Base-by-base conservation (phyloP, 441 rosid genomes). In the Sinapis alba region DNA sequence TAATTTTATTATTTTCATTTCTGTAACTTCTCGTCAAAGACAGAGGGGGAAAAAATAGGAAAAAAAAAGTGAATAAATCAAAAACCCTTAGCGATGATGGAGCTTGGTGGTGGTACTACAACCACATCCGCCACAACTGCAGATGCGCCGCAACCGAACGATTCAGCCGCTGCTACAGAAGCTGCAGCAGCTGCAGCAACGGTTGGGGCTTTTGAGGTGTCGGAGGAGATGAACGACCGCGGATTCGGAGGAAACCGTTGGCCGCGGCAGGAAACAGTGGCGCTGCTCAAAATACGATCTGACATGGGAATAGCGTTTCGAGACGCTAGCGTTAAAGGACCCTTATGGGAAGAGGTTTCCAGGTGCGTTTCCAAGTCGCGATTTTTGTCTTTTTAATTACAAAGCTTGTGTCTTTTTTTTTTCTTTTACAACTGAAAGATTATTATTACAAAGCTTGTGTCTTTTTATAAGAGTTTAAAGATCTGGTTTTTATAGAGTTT, bases 291-390 rank as follows among this genome's bases (percentile, higher is more conserved):
- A 78, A 84, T 86, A 72, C 85, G 94, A 80, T 87, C 90, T 56
- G 92, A 86, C 15, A 85, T 87, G 92, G 90, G 85, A 83, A 80
- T 82, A 60, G 82, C 74, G 65, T 89, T 89, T 64, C 82, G 89
- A 64, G 94, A 89, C 73, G 75, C 82, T 47, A 81, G 75, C 69
- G 79, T 79, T 53, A 89, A 87, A 77, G 88, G 86, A 62, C 90
- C 90, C 26, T 79, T 86, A 18, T 89, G 94, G 94, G 94, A 89
- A 43, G 86, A 89, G 26, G 87, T 89, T 78, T 89, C 94, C 51
- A 80, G 87, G 89, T 86, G 36, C 60, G 78, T 65, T 26, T 53
- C 59, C 43, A 4, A n/a, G 27, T 28, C 23, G 18, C 18, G 51
- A 10, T 11, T 53, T 53, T 62, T 58, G 3, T 7, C 53, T 57